Evolutionary conservation across 345 rosid genomes (phyloP).

Genomic region (Aquilaria yunnanensis): DNA sequence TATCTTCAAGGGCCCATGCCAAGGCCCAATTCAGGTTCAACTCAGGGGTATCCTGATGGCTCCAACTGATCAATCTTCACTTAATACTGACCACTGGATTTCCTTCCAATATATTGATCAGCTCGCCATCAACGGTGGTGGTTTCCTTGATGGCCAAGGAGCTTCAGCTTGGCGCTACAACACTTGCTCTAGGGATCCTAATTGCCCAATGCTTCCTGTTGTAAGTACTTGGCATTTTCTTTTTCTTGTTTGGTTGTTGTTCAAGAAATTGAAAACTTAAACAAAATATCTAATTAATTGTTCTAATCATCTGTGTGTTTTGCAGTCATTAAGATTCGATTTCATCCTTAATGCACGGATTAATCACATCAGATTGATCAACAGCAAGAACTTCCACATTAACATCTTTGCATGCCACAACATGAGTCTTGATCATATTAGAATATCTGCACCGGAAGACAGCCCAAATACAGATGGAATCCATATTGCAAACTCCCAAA

Average conservation of each 20-base stretch:
- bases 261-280: neutral
- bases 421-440: neutral
- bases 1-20: conserved; percentile 20
- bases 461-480: conserved; percentile 72
- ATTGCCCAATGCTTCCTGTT: conserved; percentile 12
- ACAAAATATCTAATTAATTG: neutral
- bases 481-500: conserved; percentile 30
- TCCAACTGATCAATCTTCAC: neutral
- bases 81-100: conserved; percentile 12
- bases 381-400: conserved; percentile 28
- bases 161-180: conserved; percentile 20
- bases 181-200: neutral
- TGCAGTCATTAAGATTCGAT: conserved; percentile 17
- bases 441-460: conserved; percentile 32
- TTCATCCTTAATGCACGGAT: conserved; percentile 13
- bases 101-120: conserved; percentile 9
- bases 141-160: conserved; percentile 30
- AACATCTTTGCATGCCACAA: conserved; percentile 5
- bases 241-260: neutral
- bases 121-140: conserved; percentile 19
- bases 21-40: conserved; percentile 6
- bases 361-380: conserved; percentile 8
- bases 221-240: conserved; percentile 12
- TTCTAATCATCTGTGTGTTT: neutral
- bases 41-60: conserved; percentile 17